These are phyloP conservation scores for Botrytis hyacinthi DNA, from an alignment of 2,329 filamentous ascomycete species.

Conservation along the genomic window DNA sequence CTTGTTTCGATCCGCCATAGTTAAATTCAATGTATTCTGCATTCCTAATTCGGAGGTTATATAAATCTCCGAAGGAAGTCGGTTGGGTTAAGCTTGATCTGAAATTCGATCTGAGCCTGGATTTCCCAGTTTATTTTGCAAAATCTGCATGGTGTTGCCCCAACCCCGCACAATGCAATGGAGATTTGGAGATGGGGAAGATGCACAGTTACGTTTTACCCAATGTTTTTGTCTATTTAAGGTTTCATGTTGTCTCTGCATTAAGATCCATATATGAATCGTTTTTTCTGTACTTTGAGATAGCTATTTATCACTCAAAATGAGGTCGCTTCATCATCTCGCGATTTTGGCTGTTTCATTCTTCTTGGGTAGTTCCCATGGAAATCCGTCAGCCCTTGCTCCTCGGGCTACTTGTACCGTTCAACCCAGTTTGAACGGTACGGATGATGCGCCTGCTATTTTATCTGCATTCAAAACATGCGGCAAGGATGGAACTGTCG, in stretches of 20 bases:
- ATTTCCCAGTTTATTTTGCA: neutral
- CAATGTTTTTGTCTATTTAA: neutral
- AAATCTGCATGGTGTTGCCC: no score
- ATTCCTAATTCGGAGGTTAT: neutral
- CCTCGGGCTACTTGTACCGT: slow-evolving; percentile 11
- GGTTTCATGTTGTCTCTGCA: neutral
- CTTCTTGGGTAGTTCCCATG: neutral
- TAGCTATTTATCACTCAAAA: neutral
- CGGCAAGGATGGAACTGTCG: slow-evolving; percentile 42
- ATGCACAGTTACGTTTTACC: neutral
- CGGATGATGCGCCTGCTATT: slow-evolving; percentile 41
- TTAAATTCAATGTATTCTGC: neutral
- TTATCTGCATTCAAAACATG: slow-evolving; percentile 44
- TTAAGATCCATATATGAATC: neutral
- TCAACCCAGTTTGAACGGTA: slow-evolving; percentile 2
- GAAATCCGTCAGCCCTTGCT: neutral
- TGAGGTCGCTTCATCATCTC: neutral
- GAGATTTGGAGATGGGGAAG: neutral
- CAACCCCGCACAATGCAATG: neutral
- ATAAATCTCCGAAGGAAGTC: neutral
- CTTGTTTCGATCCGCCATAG: neutral
- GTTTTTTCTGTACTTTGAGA: neutral
- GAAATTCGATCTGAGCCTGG: neutral
- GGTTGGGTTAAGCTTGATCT: neutral
- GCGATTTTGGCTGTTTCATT: neutral